phyloP scores from a whole-genome alignment of 2,329 filamentous ascomycete genomes.

The Verticillium nubilum region DNA sequence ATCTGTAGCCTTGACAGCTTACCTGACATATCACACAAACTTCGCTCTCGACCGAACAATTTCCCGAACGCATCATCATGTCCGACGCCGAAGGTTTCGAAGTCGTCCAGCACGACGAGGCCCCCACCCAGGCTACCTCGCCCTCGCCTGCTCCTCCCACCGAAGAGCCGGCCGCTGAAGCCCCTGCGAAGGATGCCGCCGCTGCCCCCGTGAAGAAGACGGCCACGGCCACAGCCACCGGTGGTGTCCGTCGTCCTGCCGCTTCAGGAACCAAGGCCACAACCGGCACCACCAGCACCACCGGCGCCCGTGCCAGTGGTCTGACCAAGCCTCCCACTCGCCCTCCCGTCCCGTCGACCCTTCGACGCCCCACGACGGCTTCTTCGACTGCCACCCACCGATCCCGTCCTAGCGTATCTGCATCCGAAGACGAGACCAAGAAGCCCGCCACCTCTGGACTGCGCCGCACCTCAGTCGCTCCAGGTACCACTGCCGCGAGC shows the following conservation, averaged over 20 bases:
- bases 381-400: constrained; percentile 36
- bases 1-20: background rate
- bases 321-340: constrained; percentile 44
- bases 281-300: constrained; percentile 20
- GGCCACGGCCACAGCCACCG: constrained; percentile 23
- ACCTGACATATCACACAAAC: background rate
- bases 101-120: constrained; percentile 37
- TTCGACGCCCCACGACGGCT: constrained; percentile 19
- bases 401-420: constrained; percentile 41
- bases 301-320: constrained; percentile 30
- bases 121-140: constrained; percentile 18
- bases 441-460: constrained; percentile 33
- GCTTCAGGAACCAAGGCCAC: constrained; percentile 22
- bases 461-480: constrained; percentile 37
- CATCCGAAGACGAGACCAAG: constrained; percentile 44
- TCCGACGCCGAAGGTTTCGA: constrained; percentile 43
- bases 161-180: constrained; percentile 20
- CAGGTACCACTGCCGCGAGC: constrained; percentile 25
- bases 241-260: constrained; percentile 25
- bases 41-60: background rate
- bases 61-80: constrained; percentile 25
- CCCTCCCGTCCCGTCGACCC: constrained; percentile 31
- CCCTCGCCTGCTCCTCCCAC: constrained; percentile 20
- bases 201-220: constrained; percentile 29
- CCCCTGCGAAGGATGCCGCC: constrained; percentile 23